These are phyloP conservation scores for Talaromyces sp. DNA, from an alignment of 2,329 filamentous ascomycete genomes.

Conservation along the genomic window DNA sequence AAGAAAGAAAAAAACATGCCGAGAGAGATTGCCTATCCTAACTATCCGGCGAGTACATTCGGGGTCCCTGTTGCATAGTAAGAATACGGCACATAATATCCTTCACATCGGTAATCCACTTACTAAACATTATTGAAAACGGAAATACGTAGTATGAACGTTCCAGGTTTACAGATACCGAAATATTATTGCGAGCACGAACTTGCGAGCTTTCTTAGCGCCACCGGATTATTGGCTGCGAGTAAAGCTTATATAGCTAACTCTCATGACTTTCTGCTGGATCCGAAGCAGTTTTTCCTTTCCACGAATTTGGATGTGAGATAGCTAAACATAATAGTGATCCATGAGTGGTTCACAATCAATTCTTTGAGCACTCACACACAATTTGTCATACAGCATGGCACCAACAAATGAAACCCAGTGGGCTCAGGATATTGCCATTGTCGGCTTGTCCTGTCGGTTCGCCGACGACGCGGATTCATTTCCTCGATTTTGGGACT, in stretches of 20 bases:
- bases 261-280: background rate
- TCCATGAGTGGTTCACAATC: background rate
- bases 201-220: background rate
- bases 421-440: constrained; percentile 13
- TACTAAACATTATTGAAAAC: background rate
- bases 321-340: background rate
- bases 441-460: constrained; percentile 19
- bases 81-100: background rate
- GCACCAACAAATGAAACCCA: too few species aligned
- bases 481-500: constrained; percentile 17
- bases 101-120: background rate
- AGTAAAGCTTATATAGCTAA: background rate
- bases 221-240: background rate
- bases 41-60: background rate
- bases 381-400: background rate
- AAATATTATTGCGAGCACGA: background rate
- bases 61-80: background rate
- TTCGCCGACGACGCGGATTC: constrained; percentile 16
- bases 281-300: background rate
- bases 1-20: background rate
- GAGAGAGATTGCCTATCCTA: background rate
- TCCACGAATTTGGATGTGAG: background rate
- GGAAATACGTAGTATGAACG: background rate
- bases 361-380: background rate
- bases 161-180: background rate